Conservation (phyloP, 495 filamentous ascomycete genomes). For the Tuber magnatum region DNA sequence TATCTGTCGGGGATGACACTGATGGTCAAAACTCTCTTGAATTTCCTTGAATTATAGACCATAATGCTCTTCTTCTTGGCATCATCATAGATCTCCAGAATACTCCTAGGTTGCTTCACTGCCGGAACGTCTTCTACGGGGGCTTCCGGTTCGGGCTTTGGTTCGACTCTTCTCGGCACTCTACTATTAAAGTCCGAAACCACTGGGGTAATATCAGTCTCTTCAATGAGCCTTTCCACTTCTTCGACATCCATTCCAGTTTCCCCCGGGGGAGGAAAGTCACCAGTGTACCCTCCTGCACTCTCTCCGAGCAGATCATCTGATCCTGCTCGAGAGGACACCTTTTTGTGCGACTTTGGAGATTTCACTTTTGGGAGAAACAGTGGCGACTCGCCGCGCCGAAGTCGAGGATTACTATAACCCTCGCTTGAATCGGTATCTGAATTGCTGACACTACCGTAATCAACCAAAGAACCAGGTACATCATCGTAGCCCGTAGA, state of each 20-base stretch:
- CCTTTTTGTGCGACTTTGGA: background rate
- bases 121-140: background rate
- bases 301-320: background rate
- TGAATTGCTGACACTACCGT: background rate
- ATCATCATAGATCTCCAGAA: background rate
- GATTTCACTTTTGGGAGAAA: background rate
- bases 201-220: background rate
- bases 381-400: background rate
- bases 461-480: background rate
- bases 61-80: background rate
- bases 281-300: background rate
- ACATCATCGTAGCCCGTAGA: background rate
- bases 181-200: background rate
- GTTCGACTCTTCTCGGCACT: background rate
- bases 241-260: background rate
- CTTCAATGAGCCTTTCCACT: conserved; percentile 2
- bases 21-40: conserved; percentile 3
- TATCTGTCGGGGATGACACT: background rate
- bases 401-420: background rate
- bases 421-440: background rate
- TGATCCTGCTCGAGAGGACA: background rate
- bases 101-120: background rate
- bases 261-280: background rate
- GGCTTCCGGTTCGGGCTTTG: background rate
- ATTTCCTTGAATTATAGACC: conserved; percentile 4